Conservation (phyloP, 192 early-diverging fungal genomes). For the Podila epigama region DNA sequence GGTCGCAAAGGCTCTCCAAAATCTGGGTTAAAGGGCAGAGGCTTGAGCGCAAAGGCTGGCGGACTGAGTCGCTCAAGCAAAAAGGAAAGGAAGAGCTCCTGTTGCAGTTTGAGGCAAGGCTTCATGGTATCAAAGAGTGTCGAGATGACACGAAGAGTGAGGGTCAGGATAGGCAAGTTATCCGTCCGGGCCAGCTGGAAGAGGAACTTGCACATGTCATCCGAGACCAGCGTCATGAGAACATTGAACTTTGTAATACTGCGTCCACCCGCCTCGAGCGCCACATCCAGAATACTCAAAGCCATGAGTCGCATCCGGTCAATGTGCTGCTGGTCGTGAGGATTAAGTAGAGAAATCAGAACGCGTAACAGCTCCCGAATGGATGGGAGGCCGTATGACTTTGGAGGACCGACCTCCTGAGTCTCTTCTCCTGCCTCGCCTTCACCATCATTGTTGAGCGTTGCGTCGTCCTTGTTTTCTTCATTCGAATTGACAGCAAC, state of each 20-base stretch:
- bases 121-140: constrained; percentile 76
- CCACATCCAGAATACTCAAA: constrained; percentile 84
- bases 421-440: not conserved
- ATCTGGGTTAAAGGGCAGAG: constrained; percentile 39
- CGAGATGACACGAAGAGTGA: constrained; percentile 70
- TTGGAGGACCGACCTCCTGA: constrained; percentile 36
- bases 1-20: constrained; percentile 35
- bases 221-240: constrained; percentile 74
- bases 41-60: constrained; percentile 39
- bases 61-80: constrained; percentile 62
- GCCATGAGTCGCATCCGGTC: constrained; percentile 94
- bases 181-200: constrained; percentile 73
- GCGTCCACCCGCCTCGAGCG: constrained; percentile 84
- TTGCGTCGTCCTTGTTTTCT: constrained; percentile 11
- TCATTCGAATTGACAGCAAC: not conserved
- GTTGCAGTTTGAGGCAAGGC: constrained; percentile 76
- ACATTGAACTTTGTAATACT: constrained; percentile 72
- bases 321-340: constrained; percentile 89
- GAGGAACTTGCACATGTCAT: constrained; percentile 86
- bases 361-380: constrained; percentile 92
- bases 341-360: constrained; percentile 88
- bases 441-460: constrained; percentile 22
- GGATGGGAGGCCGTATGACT: constrained; percentile 83
- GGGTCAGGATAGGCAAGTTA: constrained; percentile 63
- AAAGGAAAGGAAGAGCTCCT: constrained; percentile 78